These are phyloP conservation scores for Backusella macrospora DNA, from an alignment of 192 early-diverging fungal species.

Conservation along the genomic window DNA sequence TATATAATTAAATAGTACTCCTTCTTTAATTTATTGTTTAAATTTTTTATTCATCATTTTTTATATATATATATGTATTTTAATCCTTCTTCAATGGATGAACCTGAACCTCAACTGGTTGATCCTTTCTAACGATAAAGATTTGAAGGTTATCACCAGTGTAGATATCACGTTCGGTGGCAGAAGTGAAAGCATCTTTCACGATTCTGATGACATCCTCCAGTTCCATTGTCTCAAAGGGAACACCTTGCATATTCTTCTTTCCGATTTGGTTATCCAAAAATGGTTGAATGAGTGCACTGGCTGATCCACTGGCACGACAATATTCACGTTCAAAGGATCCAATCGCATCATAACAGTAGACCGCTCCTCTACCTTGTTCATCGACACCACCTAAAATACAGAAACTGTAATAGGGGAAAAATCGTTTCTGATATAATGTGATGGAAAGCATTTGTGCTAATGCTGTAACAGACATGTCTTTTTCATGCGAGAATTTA, in stretches of 20 bases:
- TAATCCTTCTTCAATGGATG: constrained; percentile 92
- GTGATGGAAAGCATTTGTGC: constrained; percentile 95
- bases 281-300: constrained; percentile 95
- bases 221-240: constrained; percentile 44
- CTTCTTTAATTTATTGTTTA: too few species aligned
- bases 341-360: constrained; percentile 91
- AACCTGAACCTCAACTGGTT: constrained; percentile 72
- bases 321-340: constrained; percentile 80
- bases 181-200: constrained; percentile 95
- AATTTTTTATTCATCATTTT: too few species aligned
- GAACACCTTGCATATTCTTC: constrained; percentile 66
- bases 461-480: constrained; percentile 82
- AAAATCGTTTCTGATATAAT: constrained; percentile 91
- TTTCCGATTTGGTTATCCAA: constrained; percentile 92
- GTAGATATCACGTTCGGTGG: constrained; percentile 98
- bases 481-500: constrained; percentile 85
- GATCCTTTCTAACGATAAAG: constrained; percentile 77
- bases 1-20: too few species aligned
- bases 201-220: constrained; percentile 76
- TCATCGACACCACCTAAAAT: constrained; percentile 89
- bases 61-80: not conserved
- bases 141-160: constrained; percentile 97
- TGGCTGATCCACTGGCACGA: constrained; percentile 81
- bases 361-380: constrained; percentile 91
- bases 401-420: constrained; percentile 94